Percentiles rank a stretch among this genome's conserved stretches.
Conservation (phyloP, 306 rosid species). For the Lablab purpureus region DNA sequence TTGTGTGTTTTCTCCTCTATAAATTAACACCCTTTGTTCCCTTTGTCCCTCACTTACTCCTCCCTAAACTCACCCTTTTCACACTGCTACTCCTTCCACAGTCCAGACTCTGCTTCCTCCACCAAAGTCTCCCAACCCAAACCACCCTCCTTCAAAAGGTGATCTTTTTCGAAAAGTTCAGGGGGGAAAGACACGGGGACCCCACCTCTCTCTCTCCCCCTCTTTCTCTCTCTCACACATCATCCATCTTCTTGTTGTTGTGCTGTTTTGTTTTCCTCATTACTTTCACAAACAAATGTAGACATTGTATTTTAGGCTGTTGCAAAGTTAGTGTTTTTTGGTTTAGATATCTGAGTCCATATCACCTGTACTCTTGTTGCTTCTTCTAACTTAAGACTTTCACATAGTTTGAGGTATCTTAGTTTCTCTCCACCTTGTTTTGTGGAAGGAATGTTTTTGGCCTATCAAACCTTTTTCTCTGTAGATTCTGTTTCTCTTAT, state of each 20-base stretch:
- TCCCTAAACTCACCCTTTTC: conserved; percentile 18
- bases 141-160: conserved; percentile 65
- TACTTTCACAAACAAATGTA: conserved; percentile 57
- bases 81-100: conserved; percentile 50
- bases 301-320: conserved; percentile 48
- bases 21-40: conserved; percentile 72
- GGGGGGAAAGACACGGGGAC: conserved; percentile 52
- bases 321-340: conserved; percentile 22
- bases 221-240: conserved; percentile 28
- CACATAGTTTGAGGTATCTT: conserved; percentile 42
- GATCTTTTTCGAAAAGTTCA: conserved; percentile 62
- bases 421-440: conserved; percentile 50
- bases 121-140: conserved; percentile 30
- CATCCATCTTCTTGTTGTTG: not conserved
- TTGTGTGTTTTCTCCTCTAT: conserved; percentile 60
- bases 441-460: conserved; percentile 53
- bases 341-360: conserved; percentile 29
- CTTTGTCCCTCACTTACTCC: conserved; percentile 65
- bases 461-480: conserved; percentile 48
- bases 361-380: conserved; percentile 32
- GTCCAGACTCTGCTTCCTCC: conserved; percentile 45
- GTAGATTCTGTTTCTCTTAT: conserved; percentile 50
- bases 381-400: conserved; percentile 40
- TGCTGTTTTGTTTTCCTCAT: conserved; percentile 5
- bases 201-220: conserved; percentile 53